Percentiles rank a stretch among this genome's conserved stretches.
Conservation (phyloP, 2,329 filamentous ascomycete genomes). For the Aspergillus neotritici region DNA sequence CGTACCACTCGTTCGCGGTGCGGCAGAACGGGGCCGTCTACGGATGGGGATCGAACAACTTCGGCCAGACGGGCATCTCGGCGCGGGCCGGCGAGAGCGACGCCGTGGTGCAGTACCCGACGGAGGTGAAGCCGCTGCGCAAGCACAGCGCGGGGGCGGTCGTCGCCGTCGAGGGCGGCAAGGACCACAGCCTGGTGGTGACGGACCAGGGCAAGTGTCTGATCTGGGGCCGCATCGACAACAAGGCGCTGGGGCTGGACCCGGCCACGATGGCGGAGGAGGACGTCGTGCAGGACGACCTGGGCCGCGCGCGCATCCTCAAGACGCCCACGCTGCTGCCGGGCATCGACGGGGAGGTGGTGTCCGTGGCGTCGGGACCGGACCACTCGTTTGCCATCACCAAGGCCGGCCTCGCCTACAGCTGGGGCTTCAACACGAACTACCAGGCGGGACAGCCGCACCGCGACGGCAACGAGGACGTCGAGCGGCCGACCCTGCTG, state of each 20-base stretch:
- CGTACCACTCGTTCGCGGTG: conserved; percentile 46
- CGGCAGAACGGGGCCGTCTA: conserved; percentile 43
- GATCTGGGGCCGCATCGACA: conserved; percentile 17
- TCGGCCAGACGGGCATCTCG: conserved; percentile 64
- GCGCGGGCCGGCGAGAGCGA: conserved; percentile 55
- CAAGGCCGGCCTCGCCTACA: conserved; percentile 61
- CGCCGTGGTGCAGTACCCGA: conserved; percentile 9
- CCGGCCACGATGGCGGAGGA: conserved; percentile 6
- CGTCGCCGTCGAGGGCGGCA: conserved; percentile 11
- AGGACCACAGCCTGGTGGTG: conserved; percentile 16
- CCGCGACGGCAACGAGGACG: conserved; percentile 41
- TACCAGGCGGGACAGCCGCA: conserved; percentile 57
- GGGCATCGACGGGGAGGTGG: conserved; percentile 3
- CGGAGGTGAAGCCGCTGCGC: conserved; percentile 5
- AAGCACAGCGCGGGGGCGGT: conserved; percentile 6
- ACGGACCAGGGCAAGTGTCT: conserved; percentile 13
- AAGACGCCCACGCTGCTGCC: conserved; percentile 5
- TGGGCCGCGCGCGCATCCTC: conserved; percentile 12
- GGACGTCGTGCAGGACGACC: conserved; percentile 7
- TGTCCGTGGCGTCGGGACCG: conserved; percentile 3
- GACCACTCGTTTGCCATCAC: conserved; percentile 71
- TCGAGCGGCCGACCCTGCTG: conserved; percentile 64
- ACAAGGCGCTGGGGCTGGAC: conserved; percentile 12
- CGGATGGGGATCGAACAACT: conserved; percentile 77
- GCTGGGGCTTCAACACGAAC: conserved; percentile 78